phyloP scores from a whole-genome alignment of 75 land plant genomes.

The Cryptomeria japonica region DNA sequence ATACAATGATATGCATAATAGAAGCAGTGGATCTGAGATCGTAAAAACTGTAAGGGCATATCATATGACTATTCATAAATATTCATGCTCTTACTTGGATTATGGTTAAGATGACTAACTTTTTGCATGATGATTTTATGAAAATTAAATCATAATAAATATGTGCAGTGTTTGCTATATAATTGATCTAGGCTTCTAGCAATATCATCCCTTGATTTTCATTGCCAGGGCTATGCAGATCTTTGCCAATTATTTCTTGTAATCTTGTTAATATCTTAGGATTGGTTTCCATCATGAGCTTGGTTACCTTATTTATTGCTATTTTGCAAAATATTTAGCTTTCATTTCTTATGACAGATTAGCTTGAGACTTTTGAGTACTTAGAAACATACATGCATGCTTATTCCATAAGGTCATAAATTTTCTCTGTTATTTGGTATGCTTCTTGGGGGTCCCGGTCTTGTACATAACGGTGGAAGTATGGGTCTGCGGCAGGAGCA shows the following conservation, averaged over 20 bases:
- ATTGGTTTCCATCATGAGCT: not conserved
- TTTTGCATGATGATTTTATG: not conserved
- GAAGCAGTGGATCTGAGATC: not conserved
- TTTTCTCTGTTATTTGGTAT: too few species aligned
- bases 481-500: too few species aligned
- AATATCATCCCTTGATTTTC: not conserved
- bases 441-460: too few species aligned
- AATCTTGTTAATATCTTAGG: not conserved
- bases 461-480: too few species aligned
- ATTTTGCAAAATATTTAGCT: not conserved
- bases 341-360: too few species aligned
- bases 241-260: not conserved
- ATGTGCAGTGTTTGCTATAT: not conserved
- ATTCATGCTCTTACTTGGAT: not conserved
- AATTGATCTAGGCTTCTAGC: not conserved
- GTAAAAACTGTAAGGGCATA: too few species aligned
- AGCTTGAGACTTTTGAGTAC: not conserved
- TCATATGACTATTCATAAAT: too few species aligned
- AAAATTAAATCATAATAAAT: not conserved
- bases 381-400: not conserved
- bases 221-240: too few species aligned
- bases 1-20: too few species aligned
- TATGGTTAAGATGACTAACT: not conserved
- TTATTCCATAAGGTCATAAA: not conserved
- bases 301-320: not conserved